Conservation (phyloP, 2,329 filamentous ascomycete species). For the Karstenula rhodostoma region DNA sequence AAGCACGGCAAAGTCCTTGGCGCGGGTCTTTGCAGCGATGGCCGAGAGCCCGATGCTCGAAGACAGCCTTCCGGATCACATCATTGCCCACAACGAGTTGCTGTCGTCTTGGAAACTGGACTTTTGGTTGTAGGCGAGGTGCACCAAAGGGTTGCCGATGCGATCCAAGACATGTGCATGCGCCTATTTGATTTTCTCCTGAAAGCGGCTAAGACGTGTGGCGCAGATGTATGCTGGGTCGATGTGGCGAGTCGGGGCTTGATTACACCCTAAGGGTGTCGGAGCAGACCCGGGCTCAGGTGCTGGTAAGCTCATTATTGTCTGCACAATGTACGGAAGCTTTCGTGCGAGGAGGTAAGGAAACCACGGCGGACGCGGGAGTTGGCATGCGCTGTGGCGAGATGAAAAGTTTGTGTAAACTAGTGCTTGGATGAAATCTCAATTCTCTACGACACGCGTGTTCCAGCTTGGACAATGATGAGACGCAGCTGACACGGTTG, state of each 20-base stretch:
- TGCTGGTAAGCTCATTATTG: background rate
- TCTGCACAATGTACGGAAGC: background rate
- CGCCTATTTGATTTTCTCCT: background rate
- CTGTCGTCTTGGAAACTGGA: slow-evolving; percentile 4
- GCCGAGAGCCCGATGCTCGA: background rate
- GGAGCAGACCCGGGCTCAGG: background rate
- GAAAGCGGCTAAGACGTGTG: background rate
- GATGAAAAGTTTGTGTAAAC: background rate
- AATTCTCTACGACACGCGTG: background rate
- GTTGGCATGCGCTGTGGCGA: background rate
- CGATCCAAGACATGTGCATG: background rate
- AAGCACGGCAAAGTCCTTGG: background rate
- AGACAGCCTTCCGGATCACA: background rate
- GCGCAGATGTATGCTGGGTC: background rate
- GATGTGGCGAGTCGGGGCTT: background rate
- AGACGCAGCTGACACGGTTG: background rate
- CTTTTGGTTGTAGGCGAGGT: background rate
- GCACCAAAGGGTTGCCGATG: background rate
- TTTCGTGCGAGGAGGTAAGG: background rate
- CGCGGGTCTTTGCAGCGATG: background rate
- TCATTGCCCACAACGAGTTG: slow-evolving; percentile 7
- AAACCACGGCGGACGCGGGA: background rate
- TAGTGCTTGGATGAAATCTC: background rate
- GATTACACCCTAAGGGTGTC: background rate
- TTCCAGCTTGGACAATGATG: background rate